A percentile compares a stretch with the other conserved stretches of the same genome.
Evolutionary conservation across 352 stramenopile genomes (phyloP).

Genomic region (Pythium aristosporum): DNA sequence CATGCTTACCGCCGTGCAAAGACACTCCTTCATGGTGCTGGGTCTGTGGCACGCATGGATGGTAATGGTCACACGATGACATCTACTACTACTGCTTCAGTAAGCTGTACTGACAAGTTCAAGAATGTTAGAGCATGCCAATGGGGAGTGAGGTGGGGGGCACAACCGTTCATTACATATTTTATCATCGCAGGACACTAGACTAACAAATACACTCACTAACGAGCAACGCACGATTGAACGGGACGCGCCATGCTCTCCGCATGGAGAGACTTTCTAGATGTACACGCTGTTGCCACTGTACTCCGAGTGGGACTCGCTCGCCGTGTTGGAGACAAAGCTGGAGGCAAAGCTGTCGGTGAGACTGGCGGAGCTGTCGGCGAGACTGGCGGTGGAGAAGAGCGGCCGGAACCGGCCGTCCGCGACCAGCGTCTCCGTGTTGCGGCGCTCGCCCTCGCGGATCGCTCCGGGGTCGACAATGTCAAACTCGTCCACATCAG

Average conservation of each 20-base stretch:
- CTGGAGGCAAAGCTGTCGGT: background rate
- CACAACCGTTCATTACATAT: too few relatives aligned
- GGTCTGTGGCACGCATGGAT: too few relatives aligned
- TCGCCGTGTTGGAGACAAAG: conserved; percentile 18
- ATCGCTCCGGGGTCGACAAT: conserved; percentile 68
- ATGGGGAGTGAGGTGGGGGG: too few relatives aligned
- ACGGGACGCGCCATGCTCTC: background rate
- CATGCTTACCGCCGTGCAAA: too few relatives aligned
- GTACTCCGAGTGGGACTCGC: conserved; percentile 20
- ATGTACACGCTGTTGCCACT: conserved; percentile 24
- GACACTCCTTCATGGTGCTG: too few relatives aligned
- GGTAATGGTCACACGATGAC: too few relatives aligned
- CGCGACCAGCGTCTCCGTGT: conserved; percentile 63
- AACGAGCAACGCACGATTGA: background rate
- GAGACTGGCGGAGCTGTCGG: conserved; percentile 11
- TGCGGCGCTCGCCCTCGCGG: conserved; percentile 51
- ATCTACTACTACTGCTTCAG: too few relatives aligned
- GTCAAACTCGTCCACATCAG: conserved; percentile 59
- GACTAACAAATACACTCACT: too few relatives aligned
- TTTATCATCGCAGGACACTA: too few relatives aligned
- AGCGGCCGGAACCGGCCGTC: conserved; percentile 52
- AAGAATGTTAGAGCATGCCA: too few relatives aligned
- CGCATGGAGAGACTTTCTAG: conserved; percentile 6
- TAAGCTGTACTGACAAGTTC: too few relatives aligned
- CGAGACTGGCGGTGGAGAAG: conserved; percentile 41